Evolutionary conservation across 2,329 filamentous ascomycete species (phyloP), one percentile per base, ranked within the genome.

Genomic region (Nannizziopsis arthrosporioides): DNA sequence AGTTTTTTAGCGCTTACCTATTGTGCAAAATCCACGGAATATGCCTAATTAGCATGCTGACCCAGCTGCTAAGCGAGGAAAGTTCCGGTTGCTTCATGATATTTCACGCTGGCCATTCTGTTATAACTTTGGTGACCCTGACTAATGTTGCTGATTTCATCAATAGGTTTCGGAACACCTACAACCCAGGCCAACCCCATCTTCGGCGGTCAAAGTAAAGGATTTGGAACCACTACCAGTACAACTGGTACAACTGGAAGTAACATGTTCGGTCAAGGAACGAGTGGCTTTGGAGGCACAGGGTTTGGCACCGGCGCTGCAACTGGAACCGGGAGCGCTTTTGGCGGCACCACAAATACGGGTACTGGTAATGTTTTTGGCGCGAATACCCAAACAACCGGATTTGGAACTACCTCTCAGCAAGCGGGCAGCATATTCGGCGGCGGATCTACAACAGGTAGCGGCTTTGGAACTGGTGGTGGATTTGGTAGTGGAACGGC

Each of bases 401-500:
- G 52, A 2, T 55, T 54, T 30, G 53, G 53, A 34, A 34, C 48
- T 34, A 44, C 41, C 12, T 37, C 19, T 15, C 42, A 44, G 34
- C 22, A 27, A 27, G 22, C 32, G 7, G 30, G 31, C 31, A 52
- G 52, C 35, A 40, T 54, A 11, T 55, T 55, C 44, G 54, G 54
- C n/a, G 52, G 51, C 37, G 43, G 49, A 27, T 51, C 42, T 36
- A 35, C 52, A n/a, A 53, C 51, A 36, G 48, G 47, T 41, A 56
- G 60, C 38, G 63, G 57, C 34, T 67, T 68, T 53, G 64, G 61
- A 50, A 64, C 60, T 17, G 27, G 45, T 7, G 18, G 30, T 27
- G 45, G 38, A 30, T 47, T 47, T n/a, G 45, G 45, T 41, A 59
- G 62, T 35, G 69, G 69, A 14, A 68, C 68, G 39, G 68, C 70